Base-by-base conservation (phyloP, 495 filamentous ascomycete species). In the Talaromyces nanjingensis region DNA sequence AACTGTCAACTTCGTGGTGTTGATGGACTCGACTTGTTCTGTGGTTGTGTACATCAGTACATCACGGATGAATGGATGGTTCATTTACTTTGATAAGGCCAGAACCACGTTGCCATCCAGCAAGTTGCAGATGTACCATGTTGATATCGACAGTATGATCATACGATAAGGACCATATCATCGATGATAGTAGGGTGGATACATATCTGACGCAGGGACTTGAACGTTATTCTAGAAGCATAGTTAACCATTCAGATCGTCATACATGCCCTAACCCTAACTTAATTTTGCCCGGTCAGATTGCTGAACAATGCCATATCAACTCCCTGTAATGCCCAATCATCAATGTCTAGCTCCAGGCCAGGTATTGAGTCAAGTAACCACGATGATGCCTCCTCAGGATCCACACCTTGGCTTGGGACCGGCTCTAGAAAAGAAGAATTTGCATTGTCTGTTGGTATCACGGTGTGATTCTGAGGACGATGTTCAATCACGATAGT, bases 241-340 rank as follows among this genome's bases (percentile, higher is more conserved):
- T 37, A 42, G 0, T 4, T n/a, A n/a, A n/a, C n/a, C 4, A 16
- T 14, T 42, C 37, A 42, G 12, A 16, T 42, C 4, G 37, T 42
- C 37, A 42, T 42, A 39, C 12, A 12, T 42, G 45, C 45, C n/a
- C 45, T 20, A 49, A 49, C 45, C 45, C 45, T 49, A 49, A 20
- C n/a, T 6, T 9, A 42, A 16, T 42, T 9, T 20, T 49, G 45
- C 45, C 45, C 18, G 8, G 22, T 68, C 34, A 70, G 12, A 31
- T 59, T 70, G 39, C 71, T 66, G 39, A 73, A 73, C 22, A 71
- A 65, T 7, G 71, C 69, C 53, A 65, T 67, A 53, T 71, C 71
- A 9, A 71, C 71, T 7, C 69, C 71, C 22, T 73, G 71, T 16
- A 73, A 68, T 20, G 60, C 65, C 71, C 71, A 73, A 56, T 71